A percentile compares a stretch with the other conserved stretches of the same genome.
Evolutionary conservation across 139 green algal species (phyloP).

Genomic region (Micromonas commoda): DNA sequence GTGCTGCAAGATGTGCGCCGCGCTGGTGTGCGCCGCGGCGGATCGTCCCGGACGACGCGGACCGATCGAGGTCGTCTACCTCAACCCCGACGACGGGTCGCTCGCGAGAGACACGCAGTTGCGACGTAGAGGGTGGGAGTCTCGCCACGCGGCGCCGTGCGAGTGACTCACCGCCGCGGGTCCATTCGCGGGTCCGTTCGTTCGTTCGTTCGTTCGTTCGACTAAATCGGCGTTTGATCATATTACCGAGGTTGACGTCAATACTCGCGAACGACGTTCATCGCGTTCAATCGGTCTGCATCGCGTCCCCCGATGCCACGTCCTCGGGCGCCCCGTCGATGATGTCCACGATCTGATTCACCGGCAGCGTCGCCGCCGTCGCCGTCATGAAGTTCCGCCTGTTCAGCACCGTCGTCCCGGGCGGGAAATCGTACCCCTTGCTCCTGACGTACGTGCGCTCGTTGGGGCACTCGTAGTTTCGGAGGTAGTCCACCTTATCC

Average conservation of each 20-base stretch:
- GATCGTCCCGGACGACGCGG: not conserved
- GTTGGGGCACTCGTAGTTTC: constrained; percentile 82
- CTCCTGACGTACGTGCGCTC: constrained; percentile 75
- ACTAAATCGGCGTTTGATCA: not conserved
- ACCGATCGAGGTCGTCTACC: not conserved
- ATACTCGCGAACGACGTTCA: no score
- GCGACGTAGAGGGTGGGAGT: not conserved
- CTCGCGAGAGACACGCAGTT: not conserved
- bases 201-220: not conserved
- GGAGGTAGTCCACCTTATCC: constrained; percentile 74
- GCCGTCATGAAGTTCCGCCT: constrained; percentile 2
- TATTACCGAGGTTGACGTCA: no score
- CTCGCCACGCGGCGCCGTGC: no score
- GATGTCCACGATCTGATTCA: not conserved
- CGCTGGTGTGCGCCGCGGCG: not conserved
- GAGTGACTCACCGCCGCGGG: no score
- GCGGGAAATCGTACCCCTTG: constrained; percentile 30
- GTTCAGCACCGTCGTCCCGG: constrained; percentile 3
- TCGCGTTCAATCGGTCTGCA: no score
- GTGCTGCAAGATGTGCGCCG: not conserved
- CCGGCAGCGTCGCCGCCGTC: not conserved
- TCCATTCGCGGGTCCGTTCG: no score
- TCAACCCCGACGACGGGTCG: not conserved
- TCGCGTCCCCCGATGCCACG: no score
- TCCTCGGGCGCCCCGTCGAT: not conserved